These are phyloP conservation scores for Passiflora organensis DNA, from an alignment of 345 rosid genomes.

Conservation along the genomic window DNA sequence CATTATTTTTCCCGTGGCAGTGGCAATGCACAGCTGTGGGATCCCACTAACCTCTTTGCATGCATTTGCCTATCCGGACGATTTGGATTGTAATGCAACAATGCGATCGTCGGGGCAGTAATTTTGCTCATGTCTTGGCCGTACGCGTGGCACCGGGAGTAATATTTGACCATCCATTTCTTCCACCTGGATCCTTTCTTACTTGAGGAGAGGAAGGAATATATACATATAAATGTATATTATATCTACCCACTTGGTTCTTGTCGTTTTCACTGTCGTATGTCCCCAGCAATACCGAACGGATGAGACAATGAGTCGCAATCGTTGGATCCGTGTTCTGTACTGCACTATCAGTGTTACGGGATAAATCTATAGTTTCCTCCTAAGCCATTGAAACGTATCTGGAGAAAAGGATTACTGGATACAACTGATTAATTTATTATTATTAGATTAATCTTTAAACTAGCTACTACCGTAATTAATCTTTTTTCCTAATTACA, in stretches of 20 bases:
- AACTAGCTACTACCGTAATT: no score
- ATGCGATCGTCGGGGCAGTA: background rate
- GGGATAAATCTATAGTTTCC: no score
- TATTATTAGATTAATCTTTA: no score
- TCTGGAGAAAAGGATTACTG: no score
- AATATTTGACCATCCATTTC: conserved; percentile 18
- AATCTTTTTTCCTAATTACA: no score
- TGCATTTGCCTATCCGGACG: conserved; percentile 15
- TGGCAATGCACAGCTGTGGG: no score
- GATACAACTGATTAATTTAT: no score
- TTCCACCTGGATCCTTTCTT: conserved; percentile 10
- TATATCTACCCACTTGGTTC: conserved; percentile 10
- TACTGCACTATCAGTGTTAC: background rate
- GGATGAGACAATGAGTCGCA: conserved; percentile 33
- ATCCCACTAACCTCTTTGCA: background rate
- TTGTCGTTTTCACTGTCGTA: conserved; percentile 20
- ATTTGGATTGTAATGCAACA: conserved; percentile 11
- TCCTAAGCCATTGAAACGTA: no score
- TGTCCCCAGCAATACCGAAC: conserved; percentile 16
- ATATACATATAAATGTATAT: background rate
- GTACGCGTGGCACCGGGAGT: conserved; percentile 23
- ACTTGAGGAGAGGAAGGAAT: conserved; percentile 1
- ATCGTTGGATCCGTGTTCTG: conserved; percentile 16
- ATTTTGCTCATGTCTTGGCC: conserved; percentile 7
- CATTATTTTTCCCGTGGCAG: background rate